Evolutionary conservation across 192 early-diverging fungal species (phyloP), one percentile per base, ranked within the genome.

Genomic region (Coemansia pectinata): DNA sequence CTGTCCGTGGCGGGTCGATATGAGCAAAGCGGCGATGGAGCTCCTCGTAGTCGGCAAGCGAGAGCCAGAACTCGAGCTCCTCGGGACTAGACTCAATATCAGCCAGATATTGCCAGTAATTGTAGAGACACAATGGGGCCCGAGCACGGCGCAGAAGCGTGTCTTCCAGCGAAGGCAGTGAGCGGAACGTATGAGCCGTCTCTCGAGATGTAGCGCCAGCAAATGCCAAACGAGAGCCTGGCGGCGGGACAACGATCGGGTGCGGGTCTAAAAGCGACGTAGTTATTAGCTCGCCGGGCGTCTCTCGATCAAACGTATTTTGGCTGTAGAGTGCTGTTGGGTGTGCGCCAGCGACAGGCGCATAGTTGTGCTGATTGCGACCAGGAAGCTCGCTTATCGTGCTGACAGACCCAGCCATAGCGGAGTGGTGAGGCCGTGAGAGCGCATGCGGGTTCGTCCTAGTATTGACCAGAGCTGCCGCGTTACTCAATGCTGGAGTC

Each of bases 11-110:
- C 53, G 45, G 55, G 12, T 66, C 65, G 0, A 57, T n/a, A 23
- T 73, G 75, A 17, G 85, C 74, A 73, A 85, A 90, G 1, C 83
- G 69, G 33, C 81, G 70, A 84, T 90, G 90, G 33, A 92, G 77
- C n/a, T 84, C 74, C 69, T 93, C 92, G 70, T 90, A 91, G 61
- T 88, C 88, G 4, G 86, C 84, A 31, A 93, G 84, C 69, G 91
- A 89, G 27, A 93, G 72, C 78, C 89, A 93, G 68, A 93, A 93
- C 65, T 93, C 91, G 9, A 93, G 84, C 64, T 90, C 86, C 70
- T 90, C 90, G 34, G 87, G 77, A n/a, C 81, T 80, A 34, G 78
- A 69, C 53, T 90, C 87, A 52, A 85, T 72, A 65, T 92, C 90
- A n/a, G 89, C 75, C 82, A 93, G 85, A 42, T 89, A 87, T 52